These are phyloP conservation scores for Funneliformis geosporum DNA, from an alignment of 192 early-diverging fungal species.

Conservation along the genomic window DNA sequence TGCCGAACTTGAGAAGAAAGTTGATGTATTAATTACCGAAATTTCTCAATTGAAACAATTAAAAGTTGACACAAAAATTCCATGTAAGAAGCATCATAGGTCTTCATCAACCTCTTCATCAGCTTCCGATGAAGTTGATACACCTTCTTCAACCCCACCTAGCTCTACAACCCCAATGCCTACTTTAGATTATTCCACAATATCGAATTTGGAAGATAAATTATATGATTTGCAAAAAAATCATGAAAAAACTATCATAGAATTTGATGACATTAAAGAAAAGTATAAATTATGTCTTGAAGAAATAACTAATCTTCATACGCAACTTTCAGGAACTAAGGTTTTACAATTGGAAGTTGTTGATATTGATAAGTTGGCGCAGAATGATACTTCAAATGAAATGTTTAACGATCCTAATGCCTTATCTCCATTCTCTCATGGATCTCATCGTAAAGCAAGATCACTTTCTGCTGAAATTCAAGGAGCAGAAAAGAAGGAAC, in stretches of 20 bases:
- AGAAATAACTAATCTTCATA: slow-evolving; percentile 17
- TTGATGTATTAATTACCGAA: slow-evolving; percentile 14
- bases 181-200: neutral
- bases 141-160: slow-evolving; percentile 25
- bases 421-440: neutral
- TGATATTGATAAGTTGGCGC: neutral
- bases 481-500: slow-evolving; percentile 27
- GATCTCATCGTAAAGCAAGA: slow-evolving; percentile 28
- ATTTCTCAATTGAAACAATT: slow-evolving; percentile 16
- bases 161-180: slow-evolving; percentile 10
- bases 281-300: slow-evolving; percentile 24
- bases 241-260: slow-evolving; percentile 9
- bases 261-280: slow-evolving; percentile 17
- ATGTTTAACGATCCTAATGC: neutral
- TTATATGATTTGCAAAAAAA: slow-evolving; percentile 21
- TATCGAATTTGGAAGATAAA: slow-evolving; percentile 20
- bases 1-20: slow-evolving; percentile 26
- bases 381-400: neutral
- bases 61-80: neutral
- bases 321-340: neutral
- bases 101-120: slow-evolving; percentile 19
- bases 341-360: neutral
- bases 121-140: neutral
- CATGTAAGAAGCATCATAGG: neutral
- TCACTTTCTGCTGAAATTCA: slow-evolving; percentile 31